Base-by-base conservation (phyloP, 108 stramenopile genomes). In the Stephanodiscus triporus region DNA sequence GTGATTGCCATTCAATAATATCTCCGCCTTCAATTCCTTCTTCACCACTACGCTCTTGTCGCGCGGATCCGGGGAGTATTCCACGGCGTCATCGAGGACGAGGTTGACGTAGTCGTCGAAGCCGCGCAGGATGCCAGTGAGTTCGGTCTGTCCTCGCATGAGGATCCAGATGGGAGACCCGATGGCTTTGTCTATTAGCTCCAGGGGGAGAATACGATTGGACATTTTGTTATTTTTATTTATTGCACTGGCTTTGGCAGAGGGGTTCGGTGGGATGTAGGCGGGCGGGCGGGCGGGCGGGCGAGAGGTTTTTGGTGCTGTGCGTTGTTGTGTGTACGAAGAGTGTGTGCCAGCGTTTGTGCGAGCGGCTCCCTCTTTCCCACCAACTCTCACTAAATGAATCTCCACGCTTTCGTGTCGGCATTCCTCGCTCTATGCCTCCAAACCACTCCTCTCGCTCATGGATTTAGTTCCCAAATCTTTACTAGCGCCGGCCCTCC, bases 21-120 rank as follows among this genome's bases (percentile, higher is more conserved):
- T 92, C 70, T 95, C 94, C 16, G 87, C 79, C 60, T 91, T 84
- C 37, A 95, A 65, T 22, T 88, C 87, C 47, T 80, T 91, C 70
- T 83, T 90, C 66, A 89, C 76, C 48, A 89, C 64, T 7, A 80
- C 79, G 54, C 56, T 84, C 30, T 82, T 86, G 64, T 88, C 88
- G 20, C 75, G 75, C 4, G 89, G 86, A 76, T 95, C 94, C 2
- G 90, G 90, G 1, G 87, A 87, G 73, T 86, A 95, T 81, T 94
- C 93, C n/a, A 90, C 76, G 36, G 94, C 94, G 79, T 95, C 91
- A 51, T 95, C 94, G 26, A 95, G 76, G 26, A 95, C 94, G 22
- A 95, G 80, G 66, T 95, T 95, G 64, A 93, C 94, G 82, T 92
- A 95, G 70, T 95, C 94, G 73, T 95, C 94, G 74, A 95, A 95